Evolutionary conservation across 805 yeast genomes (phyloP).

Genomic region (Pichia exigua): DNA sequence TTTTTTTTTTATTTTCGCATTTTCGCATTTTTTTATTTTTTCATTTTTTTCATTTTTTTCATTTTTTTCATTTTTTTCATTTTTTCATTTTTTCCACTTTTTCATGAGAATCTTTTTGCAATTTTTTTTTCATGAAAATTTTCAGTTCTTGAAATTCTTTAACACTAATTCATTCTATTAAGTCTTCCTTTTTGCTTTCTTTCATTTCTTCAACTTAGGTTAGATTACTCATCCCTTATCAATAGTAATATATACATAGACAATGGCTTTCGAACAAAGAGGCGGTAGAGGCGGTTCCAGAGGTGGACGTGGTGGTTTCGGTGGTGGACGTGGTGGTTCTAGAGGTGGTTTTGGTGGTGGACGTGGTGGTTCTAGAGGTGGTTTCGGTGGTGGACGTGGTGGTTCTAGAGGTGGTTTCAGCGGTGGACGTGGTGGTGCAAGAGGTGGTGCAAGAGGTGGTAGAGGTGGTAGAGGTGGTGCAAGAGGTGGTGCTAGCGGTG

Average conservation of each 20-base stretch:
- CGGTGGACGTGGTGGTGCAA: conserved; percentile 33
- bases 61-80: neutral
- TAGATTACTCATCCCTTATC: neutral
- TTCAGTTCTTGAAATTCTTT: neutral
- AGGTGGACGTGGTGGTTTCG: conserved; percentile 29
- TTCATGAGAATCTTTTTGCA: neutral
- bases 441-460: conserved; percentile 48
- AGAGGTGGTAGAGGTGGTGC: conserved; percentile 57
- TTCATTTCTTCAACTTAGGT: neutral
- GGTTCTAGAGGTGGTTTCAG: conserved; percentile 40
- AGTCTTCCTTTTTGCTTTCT: neutral
- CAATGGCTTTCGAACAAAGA: conserved; percentile 53
- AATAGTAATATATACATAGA: conserved; percentile 7
- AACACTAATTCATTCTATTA: neutral
- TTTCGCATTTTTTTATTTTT: conserved; percentile 4
- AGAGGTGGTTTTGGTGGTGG: conserved; percentile 23
- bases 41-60: neutral
- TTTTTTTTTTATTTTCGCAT: neutral
- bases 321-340: conserved; percentile 17
- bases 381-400: conserved; percentile 23
- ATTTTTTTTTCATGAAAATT: neutral
- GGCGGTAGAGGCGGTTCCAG: conserved; percentile 49
- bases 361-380: conserved; percentile 32
- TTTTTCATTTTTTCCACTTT: neutral
- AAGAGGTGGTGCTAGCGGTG: conserved; percentile 59